phyloP scores from a whole-genome alignment of 352 stramenopile species.

The Phytophthora crassamura region DNA sequence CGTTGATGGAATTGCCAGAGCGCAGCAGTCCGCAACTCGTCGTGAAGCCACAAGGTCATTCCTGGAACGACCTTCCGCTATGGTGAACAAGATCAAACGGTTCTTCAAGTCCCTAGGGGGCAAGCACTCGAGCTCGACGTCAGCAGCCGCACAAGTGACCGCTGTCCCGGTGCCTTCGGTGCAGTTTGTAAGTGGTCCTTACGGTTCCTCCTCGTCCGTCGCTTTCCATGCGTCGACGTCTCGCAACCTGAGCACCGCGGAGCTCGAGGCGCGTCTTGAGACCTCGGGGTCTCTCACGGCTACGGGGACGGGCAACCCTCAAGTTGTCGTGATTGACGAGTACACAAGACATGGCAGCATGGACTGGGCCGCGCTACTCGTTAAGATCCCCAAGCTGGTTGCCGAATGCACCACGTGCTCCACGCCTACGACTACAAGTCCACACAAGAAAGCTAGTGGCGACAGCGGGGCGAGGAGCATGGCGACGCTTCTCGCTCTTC shows the following conservation, averaged over 20 bases:
- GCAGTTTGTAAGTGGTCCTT: constrained; percentile 41
- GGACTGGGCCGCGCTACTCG: constrained; percentile 45
- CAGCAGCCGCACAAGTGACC: constrained; percentile 5
- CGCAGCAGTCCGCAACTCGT: constrained; percentile 26
- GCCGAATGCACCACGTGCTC: constrained; percentile 43
- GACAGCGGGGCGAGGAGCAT: constrained; percentile 30
- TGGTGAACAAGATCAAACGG: constrained; percentile 62
- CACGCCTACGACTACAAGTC: constrained; percentile 7
- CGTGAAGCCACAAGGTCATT: neutral
- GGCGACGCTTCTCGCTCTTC: constrained; percentile 43
- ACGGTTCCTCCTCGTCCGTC: constrained; percentile 46
- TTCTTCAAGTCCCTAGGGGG: constrained; percentile 59
- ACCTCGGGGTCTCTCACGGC: constrained; percentile 37
- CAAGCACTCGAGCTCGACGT: constrained; percentile 39
- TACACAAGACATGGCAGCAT: constrained; percentile 27
- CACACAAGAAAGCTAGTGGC: constrained; percentile 6
- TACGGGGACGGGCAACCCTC: constrained; percentile 10
- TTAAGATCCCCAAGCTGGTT: constrained; percentile 53
- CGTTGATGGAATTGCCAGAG: no score
- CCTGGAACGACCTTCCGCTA: constrained; percentile 2
- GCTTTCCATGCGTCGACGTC: constrained; percentile 43
- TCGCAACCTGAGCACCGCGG: constrained; percentile 31
- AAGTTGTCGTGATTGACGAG: constrained; percentile 10
- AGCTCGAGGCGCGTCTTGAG: constrained; percentile 38
- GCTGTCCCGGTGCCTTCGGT: constrained; percentile 11